Evolutionary conservation across 106 monocot species (phyloP).

Genomic region (Dioscorea zingiberensis): DNA sequence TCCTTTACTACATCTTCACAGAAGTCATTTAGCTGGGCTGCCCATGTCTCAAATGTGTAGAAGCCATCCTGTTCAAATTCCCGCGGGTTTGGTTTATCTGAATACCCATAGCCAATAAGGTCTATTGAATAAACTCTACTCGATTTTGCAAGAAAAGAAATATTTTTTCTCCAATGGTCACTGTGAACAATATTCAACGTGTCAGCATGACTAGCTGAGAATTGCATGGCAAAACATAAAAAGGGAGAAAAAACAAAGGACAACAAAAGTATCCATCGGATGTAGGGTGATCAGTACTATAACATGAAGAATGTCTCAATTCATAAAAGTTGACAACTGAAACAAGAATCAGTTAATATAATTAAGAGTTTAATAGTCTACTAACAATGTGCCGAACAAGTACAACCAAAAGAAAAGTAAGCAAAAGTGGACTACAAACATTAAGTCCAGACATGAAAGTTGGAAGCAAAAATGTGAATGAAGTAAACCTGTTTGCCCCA

Average conservation of each 20-base stretch:
- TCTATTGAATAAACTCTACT: conserved; percentile 80
- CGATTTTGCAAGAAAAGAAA: conserved; percentile 56
- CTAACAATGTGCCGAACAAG: too few species aligned
- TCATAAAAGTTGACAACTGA: too few species aligned
- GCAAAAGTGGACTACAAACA: not conserved
- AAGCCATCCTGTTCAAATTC: conserved; percentile 34
- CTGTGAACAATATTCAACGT: conserved; percentile 18
- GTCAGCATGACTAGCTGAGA: too few species aligned
- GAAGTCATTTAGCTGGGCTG: conserved; percentile 78
- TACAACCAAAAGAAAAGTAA: not conserved
- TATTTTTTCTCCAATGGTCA: conserved; percentile 94
- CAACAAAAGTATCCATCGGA: too few species aligned
- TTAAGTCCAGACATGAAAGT: not conserved
- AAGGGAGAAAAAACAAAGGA: too few species aligned
- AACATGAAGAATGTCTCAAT: too few species aligned
- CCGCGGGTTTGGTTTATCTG: conserved; percentile 87
- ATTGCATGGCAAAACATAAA: too few species aligned
- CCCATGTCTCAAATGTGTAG: conserved; percentile 98
- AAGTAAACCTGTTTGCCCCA: conserved; percentile 89
- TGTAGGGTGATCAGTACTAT: too few species aligned
- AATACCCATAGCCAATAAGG: conserved; percentile 96
- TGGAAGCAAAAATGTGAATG: conserved; percentile 23
- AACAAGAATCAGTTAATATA: too few species aligned
- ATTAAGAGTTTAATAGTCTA: too few species aligned
- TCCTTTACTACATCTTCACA: conserved; percentile 76